phyloP scores from a whole-genome alignment of 2,329 filamentous ascomycete genomes.

The Metarhizium sp. region DNA sequence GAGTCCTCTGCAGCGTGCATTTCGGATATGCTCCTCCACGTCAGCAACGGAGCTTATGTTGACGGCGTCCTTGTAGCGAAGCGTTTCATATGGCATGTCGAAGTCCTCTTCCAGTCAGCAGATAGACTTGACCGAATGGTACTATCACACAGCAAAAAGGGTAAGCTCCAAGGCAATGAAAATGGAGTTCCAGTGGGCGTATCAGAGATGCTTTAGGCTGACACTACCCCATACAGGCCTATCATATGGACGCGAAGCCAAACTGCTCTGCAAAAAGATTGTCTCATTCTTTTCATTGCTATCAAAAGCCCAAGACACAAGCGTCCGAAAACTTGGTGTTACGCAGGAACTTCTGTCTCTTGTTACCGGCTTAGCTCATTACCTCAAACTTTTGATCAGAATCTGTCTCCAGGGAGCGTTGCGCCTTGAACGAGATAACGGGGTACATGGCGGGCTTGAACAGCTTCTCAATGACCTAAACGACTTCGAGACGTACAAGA shows the following conservation, averaged over 20 bases:
- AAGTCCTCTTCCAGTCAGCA: conserved; percentile 81
- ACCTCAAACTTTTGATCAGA: conserved; percentile 91
- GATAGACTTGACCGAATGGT: conserved; percentile 76
- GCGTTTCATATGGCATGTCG: conserved; percentile 92
- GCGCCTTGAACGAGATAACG: conserved; percentile 78
- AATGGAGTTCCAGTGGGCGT: not conserved
- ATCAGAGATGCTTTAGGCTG: not conserved
- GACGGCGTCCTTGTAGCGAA: conserved; percentile 92
- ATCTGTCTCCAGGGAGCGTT: conserved; percentile 93
- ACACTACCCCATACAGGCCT: conserved; percentile 46
- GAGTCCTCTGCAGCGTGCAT: conserved; percentile 97
- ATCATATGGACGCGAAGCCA: conserved; percentile 91
- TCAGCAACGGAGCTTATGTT: conserved; percentile 94
- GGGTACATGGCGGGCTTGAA: conserved; percentile 64
- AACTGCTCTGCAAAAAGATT: conserved; percentile 98
- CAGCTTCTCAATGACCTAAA: conserved; percentile 76
- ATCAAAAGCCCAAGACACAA: conserved; percentile 87
- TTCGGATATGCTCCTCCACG: conserved; percentile 96
- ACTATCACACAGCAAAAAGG: conserved; percentile 60
- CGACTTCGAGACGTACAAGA: conserved; percentile 69
- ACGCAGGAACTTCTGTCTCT: conserved; percentile 97
- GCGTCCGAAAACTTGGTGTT: conserved; percentile 83
- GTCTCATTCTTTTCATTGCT: conserved; percentile 94
- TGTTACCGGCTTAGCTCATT: conserved; percentile 92
- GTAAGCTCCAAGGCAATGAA: conserved; percentile 33